These are phyloP conservation scores for Suillus luteus DNA, from an alignment of 768 basidiomycete species.

Conservation along the genomic window DNA sequence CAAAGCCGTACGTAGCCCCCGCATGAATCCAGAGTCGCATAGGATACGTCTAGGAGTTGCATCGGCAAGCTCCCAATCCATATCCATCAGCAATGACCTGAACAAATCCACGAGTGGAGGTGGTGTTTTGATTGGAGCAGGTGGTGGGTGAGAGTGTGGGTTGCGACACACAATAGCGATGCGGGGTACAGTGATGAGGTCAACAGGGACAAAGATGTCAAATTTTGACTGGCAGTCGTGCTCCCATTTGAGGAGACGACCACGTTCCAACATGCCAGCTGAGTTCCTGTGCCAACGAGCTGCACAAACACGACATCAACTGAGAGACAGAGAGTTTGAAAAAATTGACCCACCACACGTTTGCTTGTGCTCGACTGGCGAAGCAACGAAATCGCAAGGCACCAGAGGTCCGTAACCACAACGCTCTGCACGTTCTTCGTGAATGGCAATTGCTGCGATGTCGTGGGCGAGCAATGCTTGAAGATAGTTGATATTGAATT, in stretches of 20 bases:
- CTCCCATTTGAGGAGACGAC: background rate
- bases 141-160: conserved; percentile 28
- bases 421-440: background rate
- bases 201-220: background rate
- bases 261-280: background rate
- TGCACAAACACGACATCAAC: background rate
- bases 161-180: background rate
- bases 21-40: background rate
- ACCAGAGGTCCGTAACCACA: background rate
- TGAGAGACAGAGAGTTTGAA: background rate
- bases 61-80: background rate
- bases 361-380: background rate
- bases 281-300: background rate
- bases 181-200: background rate
- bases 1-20: background rate
- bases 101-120: background rate
- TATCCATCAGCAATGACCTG: background rate
- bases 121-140: background rate
- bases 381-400: background rate
- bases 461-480: background rate
- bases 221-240: background rate
- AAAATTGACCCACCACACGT: background rate
- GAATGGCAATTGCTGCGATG: background rate
- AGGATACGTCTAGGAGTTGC: background rate
- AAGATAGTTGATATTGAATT: background rate